A percentile compares a stretch with the other conserved stretches of the same genome.
Conservation (phyloP, 805 yeast species). For the Lachancea sp. region DNA sequence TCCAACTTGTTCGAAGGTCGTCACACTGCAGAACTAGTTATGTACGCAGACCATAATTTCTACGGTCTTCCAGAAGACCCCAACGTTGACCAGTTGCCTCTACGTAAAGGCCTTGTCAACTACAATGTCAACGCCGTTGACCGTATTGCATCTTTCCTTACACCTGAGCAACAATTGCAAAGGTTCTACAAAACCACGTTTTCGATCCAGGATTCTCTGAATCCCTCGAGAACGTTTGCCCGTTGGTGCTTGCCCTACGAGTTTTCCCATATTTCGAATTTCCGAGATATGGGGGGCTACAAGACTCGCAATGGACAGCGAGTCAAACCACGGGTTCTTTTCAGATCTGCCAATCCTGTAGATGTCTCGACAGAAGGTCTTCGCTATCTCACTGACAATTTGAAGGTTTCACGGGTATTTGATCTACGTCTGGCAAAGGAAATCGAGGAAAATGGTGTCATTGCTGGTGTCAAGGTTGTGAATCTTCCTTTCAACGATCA, state of each 20-base stretch:
- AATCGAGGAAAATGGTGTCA: slow-evolving; percentile 32
- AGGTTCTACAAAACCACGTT: slow-evolving; percentile 40
- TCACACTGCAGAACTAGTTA: slow-evolving; percentile 51
- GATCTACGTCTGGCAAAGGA: slow-evolving; percentile 66
- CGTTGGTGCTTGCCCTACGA: slow-evolving; percentile 23
- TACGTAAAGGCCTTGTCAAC: slow-evolving; percentile 45
- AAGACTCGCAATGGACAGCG: slow-evolving; percentile 32
- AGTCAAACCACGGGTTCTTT: slow-evolving; percentile 50
- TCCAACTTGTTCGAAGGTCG: slow-evolving; percentile 52
- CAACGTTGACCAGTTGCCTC: slow-evolving; percentile 38
- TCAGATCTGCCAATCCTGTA: slow-evolving; percentile 57
- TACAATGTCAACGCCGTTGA: slow-evolving; percentile 51
- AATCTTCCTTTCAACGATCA: slow-evolving; percentile 53
- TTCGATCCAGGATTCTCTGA: slow-evolving; percentile 10
- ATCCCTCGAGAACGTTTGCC: slow-evolving; percentile 13
- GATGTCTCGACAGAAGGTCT: slow-evolving; percentile 47
- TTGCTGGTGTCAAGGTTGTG: slow-evolving; percentile 36
- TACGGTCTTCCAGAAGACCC: slow-evolving; percentile 44
- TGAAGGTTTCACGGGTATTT: slow-evolving; percentile 44
- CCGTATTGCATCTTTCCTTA: slow-evolving; percentile 32
- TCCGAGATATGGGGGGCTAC: slow-evolving; percentile 80
- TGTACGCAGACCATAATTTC: slow-evolving; percentile 76
- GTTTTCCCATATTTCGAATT: slow-evolving; percentile 44
- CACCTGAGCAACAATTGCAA: slow-evolving; percentile 38
- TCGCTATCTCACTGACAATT: slow-evolving; percentile 28